Evolutionary conservation across 148 eudicot species (phyloP).

Genomic region (Rhododendron ferrugineum): DNA sequence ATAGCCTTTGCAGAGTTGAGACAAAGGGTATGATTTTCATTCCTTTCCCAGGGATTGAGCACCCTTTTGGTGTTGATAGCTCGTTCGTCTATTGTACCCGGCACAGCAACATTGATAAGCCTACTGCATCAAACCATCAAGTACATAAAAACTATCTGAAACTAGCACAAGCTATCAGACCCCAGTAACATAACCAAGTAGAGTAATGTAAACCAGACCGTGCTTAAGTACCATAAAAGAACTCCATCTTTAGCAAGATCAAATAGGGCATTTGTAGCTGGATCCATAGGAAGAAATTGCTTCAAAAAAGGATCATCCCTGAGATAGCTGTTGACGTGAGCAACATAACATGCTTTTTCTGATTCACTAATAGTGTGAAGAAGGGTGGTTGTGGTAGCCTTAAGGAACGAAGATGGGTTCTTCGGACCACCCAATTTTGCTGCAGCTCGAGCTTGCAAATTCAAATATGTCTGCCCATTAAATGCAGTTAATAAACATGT

Average conservation of each 20-base stretch:
- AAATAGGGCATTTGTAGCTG: conserved; percentile 59
- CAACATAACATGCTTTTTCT: conserved; percentile 83
- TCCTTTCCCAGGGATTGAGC: conserved; percentile 96
- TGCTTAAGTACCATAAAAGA: conserved; percentile 71
- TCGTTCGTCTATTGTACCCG: conserved; percentile 86
- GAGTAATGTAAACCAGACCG: conserved; percentile 9
- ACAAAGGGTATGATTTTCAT: conserved; percentile 94
- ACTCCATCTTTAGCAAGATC: conserved; percentile 95
- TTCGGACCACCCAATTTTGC: conserved; percentile 58
- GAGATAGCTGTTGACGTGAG: conserved; percentile 87
- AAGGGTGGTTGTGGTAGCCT: conserved; percentile 81
- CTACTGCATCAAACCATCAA: conserved; percentile 55
- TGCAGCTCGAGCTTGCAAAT: conserved; percentile 65
- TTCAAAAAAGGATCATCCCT: conserved; percentile 88
- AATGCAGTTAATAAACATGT: conserved; percentile 25
- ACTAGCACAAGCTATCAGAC: conserved; percentile 1
- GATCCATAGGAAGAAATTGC: conserved; percentile 90
- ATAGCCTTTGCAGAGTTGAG: conserved; percentile 98
- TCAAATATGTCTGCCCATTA: conserved; percentile 62
- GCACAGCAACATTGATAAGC: conserved; percentile 94
- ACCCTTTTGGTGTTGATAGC: conserved; percentile 83
- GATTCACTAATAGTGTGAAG: conserved; percentile 81
- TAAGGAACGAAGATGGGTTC: conserved; percentile 69
- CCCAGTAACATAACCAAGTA: background rate
- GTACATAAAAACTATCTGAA: conserved; percentile 7